phyloP scores from a whole-genome alignment of 2,329 filamentous ascomycete species.

The Monilinia aucupariae region DNA sequence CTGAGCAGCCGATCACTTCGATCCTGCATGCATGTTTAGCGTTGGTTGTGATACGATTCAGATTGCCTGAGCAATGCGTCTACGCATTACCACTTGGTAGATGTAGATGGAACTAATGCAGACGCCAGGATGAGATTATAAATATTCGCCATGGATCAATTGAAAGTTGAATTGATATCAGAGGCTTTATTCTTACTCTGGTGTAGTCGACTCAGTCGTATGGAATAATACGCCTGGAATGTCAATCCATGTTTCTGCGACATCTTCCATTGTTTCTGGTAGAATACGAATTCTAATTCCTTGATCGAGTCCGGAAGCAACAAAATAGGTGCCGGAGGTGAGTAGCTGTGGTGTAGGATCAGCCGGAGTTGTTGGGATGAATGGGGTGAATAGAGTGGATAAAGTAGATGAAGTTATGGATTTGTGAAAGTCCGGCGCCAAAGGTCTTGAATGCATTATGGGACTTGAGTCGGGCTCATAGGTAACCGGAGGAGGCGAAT shows the following conservation, averaged over 20 bases:
- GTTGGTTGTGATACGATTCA: too few relatives aligned
- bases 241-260: background rate
- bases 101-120: too few relatives aligned
- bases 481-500: background rate
- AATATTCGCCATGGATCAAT: too few relatives aligned
- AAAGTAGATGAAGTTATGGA: background rate
- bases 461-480: background rate
- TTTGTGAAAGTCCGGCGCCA: too few relatives aligned
- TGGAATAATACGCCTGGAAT: background rate
- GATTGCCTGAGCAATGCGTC: too few relatives aligned
- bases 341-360: background rate
- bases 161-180: too few relatives aligned
- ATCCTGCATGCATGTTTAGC: background rate
- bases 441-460: background rate
- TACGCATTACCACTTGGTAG: too few relatives aligned
- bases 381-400: background rate
- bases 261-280: background rate
- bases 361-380: background rate
- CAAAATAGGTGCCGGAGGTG: background rate
- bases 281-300: background rate
- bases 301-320: background rate
- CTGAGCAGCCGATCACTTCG: background rate
- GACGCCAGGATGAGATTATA: too few relatives aligned
- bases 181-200: background rate
- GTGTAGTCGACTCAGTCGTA: background rate